Evolutionary conservation across 306 rosid species (phyloP).

Genomic region (Sicyos baderoa): DNA sequence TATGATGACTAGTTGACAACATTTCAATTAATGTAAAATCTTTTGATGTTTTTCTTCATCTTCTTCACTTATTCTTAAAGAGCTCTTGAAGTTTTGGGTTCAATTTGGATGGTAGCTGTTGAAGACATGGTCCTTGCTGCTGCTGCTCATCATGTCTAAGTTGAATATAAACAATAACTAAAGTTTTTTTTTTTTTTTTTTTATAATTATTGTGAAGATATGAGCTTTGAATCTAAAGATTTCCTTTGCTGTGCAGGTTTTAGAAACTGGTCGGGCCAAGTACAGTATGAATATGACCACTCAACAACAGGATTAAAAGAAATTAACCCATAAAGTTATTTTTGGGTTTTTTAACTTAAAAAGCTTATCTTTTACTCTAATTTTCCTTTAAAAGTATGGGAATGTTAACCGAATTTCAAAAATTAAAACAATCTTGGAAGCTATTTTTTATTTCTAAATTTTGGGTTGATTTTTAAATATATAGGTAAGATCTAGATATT

Average conservation of each 20-base stretch:
- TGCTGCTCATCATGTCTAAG: constrained; percentile 3
- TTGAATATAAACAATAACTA: constrained; percentile 1
- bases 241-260: neutral
- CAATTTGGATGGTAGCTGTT: neutral
- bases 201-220: neutral
- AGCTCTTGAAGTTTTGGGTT: neutral
- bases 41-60: neutral
- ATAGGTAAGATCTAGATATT: too few relatives aligned
- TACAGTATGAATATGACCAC: constrained; percentile 8
- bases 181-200: too few relatives aligned
- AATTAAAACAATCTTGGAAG: too few relatives aligned
- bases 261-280: neutral
- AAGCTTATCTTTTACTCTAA: too few relatives aligned
- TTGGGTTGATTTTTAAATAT: too few relatives aligned
- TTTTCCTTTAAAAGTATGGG: too few relatives aligned
- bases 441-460: too few relatives aligned
- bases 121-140: neutral
- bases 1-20: neutral
- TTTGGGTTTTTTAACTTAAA: too few relatives aligned
- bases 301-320: neutral
- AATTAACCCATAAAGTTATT: neutral
- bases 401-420: too few relatives aligned
- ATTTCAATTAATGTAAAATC: neutral
- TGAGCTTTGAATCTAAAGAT: neutral
- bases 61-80: neutral